A percentile compares a stretch with the other conserved stretches of the same genome.
Conservation (phyloP, 2,329 filamentous ascomycete genomes). For the Penicillium crustosum region DNA sequence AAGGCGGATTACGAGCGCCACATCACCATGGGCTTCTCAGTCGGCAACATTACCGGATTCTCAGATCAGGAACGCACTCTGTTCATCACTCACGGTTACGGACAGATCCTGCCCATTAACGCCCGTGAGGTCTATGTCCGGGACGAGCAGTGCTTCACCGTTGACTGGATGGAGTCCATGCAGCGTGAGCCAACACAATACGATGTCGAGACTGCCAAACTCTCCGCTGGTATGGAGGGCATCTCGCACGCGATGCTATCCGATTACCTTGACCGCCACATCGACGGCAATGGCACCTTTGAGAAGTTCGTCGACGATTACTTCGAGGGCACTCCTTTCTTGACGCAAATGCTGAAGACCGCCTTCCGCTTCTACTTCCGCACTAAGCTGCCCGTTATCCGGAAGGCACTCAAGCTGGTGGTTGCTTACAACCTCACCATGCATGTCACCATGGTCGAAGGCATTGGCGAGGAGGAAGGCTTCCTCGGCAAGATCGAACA, state of each 20-base stretch:
- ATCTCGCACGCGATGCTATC: slow-evolving; percentile 77
- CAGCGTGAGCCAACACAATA: slow-evolving; percentile 75
- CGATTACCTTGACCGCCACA: slow-evolving; percentile 92
- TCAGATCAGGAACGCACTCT: slow-evolving; percentile 63
- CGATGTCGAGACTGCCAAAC: slow-evolving; percentile 80
- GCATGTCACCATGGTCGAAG: slow-evolving; percentile 92
- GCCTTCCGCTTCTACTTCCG: slow-evolving; percentile 90
- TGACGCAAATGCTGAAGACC: slow-evolving; percentile 95
- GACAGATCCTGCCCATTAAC: slow-evolving; percentile 87
- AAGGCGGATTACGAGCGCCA: slow-evolving; percentile 95
- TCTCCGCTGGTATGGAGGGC: slow-evolving; percentile 86
- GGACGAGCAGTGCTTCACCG: slow-evolving; percentile 86
- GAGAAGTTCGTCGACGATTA: slow-evolving; percentile 94
- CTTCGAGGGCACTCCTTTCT: slow-evolving; percentile 91
- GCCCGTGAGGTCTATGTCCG: slow-evolving; percentile 90
- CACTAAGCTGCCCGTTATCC: slow-evolving; percentile 83
- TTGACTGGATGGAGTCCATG: slow-evolving; percentile 88
- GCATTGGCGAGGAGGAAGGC: slow-evolving; percentile 74
- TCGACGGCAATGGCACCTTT: slow-evolving; percentile 84
- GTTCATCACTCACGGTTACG: slow-evolving; percentile 96
- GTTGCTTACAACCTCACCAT: slow-evolving; percentile 93
- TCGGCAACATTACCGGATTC: slow-evolving; percentile 91
- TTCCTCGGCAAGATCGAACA: slow-evolving; percentile 83
- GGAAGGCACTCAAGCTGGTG: slow-evolving; percentile 92
- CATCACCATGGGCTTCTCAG: slow-evolving; percentile 79